phyloP scores from a whole-genome alignment of 495 filamentous ascomycete species.

The Penicillium ucsense region DNA sequence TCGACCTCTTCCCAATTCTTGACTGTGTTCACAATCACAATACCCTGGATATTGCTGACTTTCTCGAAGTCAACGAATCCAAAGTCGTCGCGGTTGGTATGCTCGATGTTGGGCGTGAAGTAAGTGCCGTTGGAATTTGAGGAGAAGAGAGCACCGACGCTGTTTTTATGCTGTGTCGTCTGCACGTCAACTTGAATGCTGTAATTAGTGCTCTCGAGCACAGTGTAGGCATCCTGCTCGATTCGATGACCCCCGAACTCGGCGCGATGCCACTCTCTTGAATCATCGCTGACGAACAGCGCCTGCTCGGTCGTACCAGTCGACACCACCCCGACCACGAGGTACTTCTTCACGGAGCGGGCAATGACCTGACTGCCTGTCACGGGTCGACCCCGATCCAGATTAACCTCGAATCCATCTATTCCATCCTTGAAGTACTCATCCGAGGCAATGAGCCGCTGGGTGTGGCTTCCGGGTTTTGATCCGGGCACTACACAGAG shows the following conservation, averaged over 20 bases:
- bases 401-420: constrained; percentile 54
- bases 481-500: constrained; percentile 71
- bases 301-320: constrained; percentile 79
- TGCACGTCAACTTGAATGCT: constrained; percentile 94
- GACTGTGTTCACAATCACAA: constrained; percentile 82
- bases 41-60: constrained; percentile 77
- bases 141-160: constrained; percentile 79
- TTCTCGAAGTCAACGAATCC: constrained; percentile 91
- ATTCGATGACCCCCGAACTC: constrained; percentile 75
- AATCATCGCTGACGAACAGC: constrained; percentile 73
- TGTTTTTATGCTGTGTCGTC: constrained; percentile 47
- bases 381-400: constrained; percentile 63
- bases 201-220: constrained; percentile 91
- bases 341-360: constrained; percentile 64
- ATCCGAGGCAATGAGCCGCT: constrained; percentile 69
- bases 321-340: constrained; percentile 74
- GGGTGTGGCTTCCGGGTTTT: constrained; percentile 50
- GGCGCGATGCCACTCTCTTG: constrained; percentile 80
- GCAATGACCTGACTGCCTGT: constrained; percentile 66
- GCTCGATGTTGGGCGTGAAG: constrained; percentile 79
- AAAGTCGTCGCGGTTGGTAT: constrained; percentile 68
- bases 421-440: constrained; percentile 55
- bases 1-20: constrained; percentile 74
- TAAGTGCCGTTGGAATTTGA: constrained; percentile 97
- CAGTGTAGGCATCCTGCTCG: constrained; percentile 79